Percentiles rank a stretch among this genome's conserved stretches.
Conservation (phyloP, 176 grass and related monocot genomes). For the Ampelocalamus luodianensis region DNA sequence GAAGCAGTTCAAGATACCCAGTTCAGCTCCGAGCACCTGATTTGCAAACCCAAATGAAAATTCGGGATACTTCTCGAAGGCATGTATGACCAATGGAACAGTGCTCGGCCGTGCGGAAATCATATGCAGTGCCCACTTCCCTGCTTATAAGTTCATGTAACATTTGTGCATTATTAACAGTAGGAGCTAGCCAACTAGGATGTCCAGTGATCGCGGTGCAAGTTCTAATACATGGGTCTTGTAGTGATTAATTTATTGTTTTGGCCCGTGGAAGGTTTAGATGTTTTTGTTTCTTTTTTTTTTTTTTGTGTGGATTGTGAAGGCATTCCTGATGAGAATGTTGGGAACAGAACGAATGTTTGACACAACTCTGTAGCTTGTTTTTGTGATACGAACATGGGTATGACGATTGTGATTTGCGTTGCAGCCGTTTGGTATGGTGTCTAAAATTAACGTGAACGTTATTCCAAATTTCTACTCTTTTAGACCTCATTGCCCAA, state of each 20-base stretch:
- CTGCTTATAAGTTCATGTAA: constrained; percentile 26
- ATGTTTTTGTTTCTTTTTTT: not conserved
- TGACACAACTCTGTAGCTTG: not conserved
- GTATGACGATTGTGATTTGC: not conserved
- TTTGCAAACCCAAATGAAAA: constrained; percentile 29
- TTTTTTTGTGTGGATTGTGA: constrained; percentile 12
- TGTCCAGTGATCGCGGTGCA: not conserved
- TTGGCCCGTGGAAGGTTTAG: constrained; percentile 19
- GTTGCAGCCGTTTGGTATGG: not conserved
- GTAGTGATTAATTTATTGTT: constrained; percentile 20
- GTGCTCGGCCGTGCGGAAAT: constrained; percentile 22
- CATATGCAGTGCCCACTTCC: not conserved
- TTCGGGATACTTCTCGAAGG: constrained; percentile 21
- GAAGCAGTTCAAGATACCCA: constrained; percentile 99
- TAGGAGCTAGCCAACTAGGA: constrained; percentile 28
- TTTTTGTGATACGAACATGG: not conserved
- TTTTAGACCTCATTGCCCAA: not conserved
- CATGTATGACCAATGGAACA: constrained; percentile 21
- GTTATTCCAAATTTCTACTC: not conserved
- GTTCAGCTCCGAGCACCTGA: constrained; percentile 56
- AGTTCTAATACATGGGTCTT: not conserved
- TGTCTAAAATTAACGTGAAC: not conserved
- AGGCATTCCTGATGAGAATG: constrained; percentile 18
- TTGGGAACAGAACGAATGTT: not conserved
- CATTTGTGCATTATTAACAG: constrained; percentile 47